These are phyloP conservation scores for Lasiosphaeria hispida DNA, from an alignment of 495 filamentous ascomycete genomes.

Conservation along the genomic window DNA sequence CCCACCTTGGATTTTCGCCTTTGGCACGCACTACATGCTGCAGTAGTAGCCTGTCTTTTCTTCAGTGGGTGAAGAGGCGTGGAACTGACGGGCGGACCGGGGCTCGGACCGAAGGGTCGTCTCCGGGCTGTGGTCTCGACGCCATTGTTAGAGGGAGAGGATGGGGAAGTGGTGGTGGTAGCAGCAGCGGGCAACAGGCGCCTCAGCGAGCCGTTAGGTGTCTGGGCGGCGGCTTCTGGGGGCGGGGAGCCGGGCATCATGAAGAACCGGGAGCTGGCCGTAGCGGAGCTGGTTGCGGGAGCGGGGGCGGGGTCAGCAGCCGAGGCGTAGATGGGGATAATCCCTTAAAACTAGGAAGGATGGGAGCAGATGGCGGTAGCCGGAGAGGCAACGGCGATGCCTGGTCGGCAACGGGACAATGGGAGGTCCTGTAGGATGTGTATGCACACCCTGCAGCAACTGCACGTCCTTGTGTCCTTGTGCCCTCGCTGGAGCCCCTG, in stretches of 20 bases:
- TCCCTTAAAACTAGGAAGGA: background rate
- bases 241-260: constrained; percentile 1
- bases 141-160: background rate
- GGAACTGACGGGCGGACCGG: background rate
- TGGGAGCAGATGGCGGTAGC: background rate
- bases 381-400: no score
- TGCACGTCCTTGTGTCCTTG: no score
- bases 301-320: background rate
- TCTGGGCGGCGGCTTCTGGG: constrained; percentile 1
- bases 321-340: background rate
- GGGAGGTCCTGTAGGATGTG: no score
- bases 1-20: constrained; percentile 56
- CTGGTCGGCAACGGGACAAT: no score
- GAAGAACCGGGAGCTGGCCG: background rate
- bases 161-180: background rate
- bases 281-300: background rate
- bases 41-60: constrained; percentile 46
- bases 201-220: constrained; percentile 8
- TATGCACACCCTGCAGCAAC: no score
- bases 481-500: no score
- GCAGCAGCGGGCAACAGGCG: constrained; percentile 18
- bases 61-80: constrained; percentile 11
- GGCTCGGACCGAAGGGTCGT: background rate
- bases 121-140: background rate
- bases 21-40: constrained; percentile 54